Evolutionary conservation across 345 rosid genomes (phyloP), one percentile per base, ranked within the genome.

Genomic region (Ceriops zippeliana): DNA sequence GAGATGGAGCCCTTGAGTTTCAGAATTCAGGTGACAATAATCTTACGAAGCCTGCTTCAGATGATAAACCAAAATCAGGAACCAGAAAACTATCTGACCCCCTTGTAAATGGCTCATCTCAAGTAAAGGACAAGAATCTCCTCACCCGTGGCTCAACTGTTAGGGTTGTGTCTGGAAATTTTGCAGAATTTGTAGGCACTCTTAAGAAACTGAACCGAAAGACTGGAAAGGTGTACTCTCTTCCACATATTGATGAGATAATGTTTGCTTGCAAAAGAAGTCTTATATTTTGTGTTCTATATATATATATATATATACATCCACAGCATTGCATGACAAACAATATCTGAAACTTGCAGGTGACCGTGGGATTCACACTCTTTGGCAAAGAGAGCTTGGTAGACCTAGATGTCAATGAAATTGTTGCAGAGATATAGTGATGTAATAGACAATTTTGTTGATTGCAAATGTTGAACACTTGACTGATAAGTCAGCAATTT

Each of bases 351-450:
- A 77, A 68, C 66, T 78, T 85, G 80, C 87, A 91, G 98, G 97
- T 86, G 74, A 93, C 95, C 6, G 96, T 93, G 68, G 90, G 75
- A 38, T 80, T 93, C 66, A 84, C 91, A 21, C 76, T 91, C 63
- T 89, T 93, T 70, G 96, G 98, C 47, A 93, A 89, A 79, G 98
- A 93, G 76, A 91, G 85, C 56, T 72, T 88, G 31, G 92, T 88
- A 49, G 98, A 93, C 58, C 61, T 91, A 65, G 89, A 87, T 82
- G 68, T 85, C 78, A 64, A 72, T 75, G 95, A 93, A 83, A 86
- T 93, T 85, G 90, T 83, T 47, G 70, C 81, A 34, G 88, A 82
- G 81, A 71, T 75, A 61, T 66, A 73, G 57, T 81, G 82, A 81
- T 79, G 61, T 62, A 53, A 58, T 63, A 46, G 9, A 38, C 52